Percentiles rank a stretch among this genome's conserved stretches.
Conservation (phyloP, 1,139 yeast species). For the Suhomyces maxii region DNA sequence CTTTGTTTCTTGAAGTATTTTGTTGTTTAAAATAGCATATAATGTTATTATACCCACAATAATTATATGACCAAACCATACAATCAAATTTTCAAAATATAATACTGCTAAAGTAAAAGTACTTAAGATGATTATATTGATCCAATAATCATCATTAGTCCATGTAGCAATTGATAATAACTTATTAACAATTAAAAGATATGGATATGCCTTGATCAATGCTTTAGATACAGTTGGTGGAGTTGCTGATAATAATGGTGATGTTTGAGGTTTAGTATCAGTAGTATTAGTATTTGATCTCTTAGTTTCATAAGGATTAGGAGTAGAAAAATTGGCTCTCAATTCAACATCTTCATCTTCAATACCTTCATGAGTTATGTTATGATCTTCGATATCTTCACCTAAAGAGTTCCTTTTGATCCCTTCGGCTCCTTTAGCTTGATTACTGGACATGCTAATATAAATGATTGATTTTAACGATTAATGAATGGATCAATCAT, state of each 20-base stretch:
- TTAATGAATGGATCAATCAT: too few relatives aligned
- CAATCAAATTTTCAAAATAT: constrained; percentile 70
- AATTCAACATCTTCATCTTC: constrained; percentile 16
- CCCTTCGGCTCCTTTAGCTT: constrained; percentile 7
- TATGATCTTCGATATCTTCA: constrained; percentile 6
- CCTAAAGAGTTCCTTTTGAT: constrained; percentile 6
- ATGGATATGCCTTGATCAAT: constrained; percentile 79
- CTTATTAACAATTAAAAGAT: constrained; percentile 69
- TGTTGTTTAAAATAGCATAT: constrained; percentile 61
- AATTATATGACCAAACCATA: constrained; percentile 78
- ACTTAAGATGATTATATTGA: constrained; percentile 63
- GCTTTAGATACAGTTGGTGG: constrained; percentile 91
- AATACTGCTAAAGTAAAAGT: constrained; percentile 59
- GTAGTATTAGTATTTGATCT: neutral
- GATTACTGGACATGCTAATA: constrained; percentile 4
- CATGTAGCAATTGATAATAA: constrained; percentile 76
- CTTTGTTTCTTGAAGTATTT: constrained; percentile 52
- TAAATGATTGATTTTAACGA: neutral
- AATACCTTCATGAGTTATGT: constrained; percentile 8
- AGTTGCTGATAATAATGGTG: constrained; percentile 74
- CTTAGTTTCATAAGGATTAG: constrained; percentile 8
- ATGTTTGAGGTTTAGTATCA: constrained; percentile 43
- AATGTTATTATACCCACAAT: constrained; percentile 67
- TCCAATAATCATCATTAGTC: constrained; percentile 87
- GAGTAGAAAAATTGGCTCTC: constrained; percentile 15